phyloP scores from a whole-genome alignment of 495 filamentous ascomycete genomes.

The Trichoderma gamsii region DNA sequence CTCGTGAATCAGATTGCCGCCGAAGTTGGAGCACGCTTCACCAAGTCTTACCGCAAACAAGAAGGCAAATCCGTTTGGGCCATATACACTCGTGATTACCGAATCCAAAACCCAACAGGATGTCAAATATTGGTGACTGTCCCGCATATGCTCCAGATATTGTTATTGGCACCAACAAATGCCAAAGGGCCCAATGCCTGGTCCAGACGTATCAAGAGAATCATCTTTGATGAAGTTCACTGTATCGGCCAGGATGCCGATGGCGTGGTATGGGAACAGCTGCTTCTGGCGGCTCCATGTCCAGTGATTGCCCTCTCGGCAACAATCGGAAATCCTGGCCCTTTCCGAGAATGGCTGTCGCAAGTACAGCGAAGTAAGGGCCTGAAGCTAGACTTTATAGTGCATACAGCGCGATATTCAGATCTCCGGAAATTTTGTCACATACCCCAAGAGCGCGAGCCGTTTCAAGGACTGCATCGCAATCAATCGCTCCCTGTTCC shows the following conservation, averaged over 20 bases:
- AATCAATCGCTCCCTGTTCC: slow-evolving; percentile 28
- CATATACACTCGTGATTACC: slow-evolving; percentile 68
- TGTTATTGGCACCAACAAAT: slow-evolving; percentile 64
- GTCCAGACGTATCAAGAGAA: slow-evolving; percentile 58
- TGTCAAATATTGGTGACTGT: slow-evolving; percentile 75
- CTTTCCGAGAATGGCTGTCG: slow-evolving; percentile 62
- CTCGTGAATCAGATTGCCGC: slow-evolving; percentile 79
- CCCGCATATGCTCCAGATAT: slow-evolving; percentile 71
- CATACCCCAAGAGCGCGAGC: slow-evolving; percentile 37
- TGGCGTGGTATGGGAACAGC: slow-evolving; percentile 75
- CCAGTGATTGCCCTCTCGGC: slow-evolving; percentile 77
- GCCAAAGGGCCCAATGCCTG: slow-evolving; percentile 50
- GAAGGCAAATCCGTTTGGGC: slow-evolving; percentile 66
- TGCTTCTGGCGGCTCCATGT: slow-evolving; percentile 66
- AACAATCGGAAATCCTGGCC: slow-evolving; percentile 68
- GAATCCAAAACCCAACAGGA: slow-evolving; percentile 62
- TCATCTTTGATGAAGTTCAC: slow-evolving; percentile 84
- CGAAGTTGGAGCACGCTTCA: slow-evolving; percentile 59
- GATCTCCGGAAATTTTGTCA: slow-evolving; percentile 69
- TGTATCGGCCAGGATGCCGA: slow-evolving; percentile 73
- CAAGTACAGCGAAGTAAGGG: slow-evolving; percentile 48
- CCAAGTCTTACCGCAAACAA: slow-evolving; percentile 56
- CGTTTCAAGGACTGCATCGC: slow-evolving; percentile 52
- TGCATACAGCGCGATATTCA: slow-evolving; percentile 61
- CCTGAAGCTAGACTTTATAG: slow-evolving; percentile 56